A percentile compares a stretch with the other conserved stretches of the same genome.
Conservation (phyloP, 1,139 yeast species). For the Saccharomyces hybrid region DNA sequence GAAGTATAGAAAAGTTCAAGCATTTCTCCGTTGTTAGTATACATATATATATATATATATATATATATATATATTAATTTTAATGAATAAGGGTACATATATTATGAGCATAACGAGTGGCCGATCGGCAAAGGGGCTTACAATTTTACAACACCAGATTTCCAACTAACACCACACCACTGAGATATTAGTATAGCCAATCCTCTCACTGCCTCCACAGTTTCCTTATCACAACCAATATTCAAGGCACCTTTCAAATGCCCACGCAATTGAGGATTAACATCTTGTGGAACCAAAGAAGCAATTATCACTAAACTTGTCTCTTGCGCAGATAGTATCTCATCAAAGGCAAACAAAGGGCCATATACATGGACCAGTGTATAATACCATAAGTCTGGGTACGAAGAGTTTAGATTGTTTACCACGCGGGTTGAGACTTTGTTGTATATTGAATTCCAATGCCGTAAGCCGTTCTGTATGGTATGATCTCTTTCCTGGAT, state of each 20-base stretch:
- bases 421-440: constrained; percentile 64
- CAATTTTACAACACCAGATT: constrained; percentile 28
- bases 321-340: constrained; percentile 56
- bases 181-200: constrained; percentile 59
- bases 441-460: constrained; percentile 71
- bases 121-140: constrained; percentile 4
- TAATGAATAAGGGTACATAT: background rate
- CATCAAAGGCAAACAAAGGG: constrained; percentile 64
- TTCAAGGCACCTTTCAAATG: constrained; percentile 81
- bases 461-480: constrained; percentile 31
- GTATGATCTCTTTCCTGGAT: constrained; percentile 8
- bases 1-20: background rate
- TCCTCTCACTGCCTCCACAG: constrained; percentile 51
- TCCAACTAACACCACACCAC: constrained; percentile 73
- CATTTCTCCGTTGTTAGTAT: background rate
- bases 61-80: background rate
- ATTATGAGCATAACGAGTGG: background rate
- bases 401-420: constrained; percentile 61
- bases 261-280: constrained; percentile 89
- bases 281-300: constrained; percentile 84
- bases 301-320: constrained; percentile 75
- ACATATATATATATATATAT: background rate
- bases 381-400: constrained; percentile 78
- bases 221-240: constrained; percentile 63
- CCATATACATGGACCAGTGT: constrained; percentile 71